Evolutionary conservation across 768 basidiomycete species (phyloP).

Genomic region (Amyloporia xantha): DNA sequence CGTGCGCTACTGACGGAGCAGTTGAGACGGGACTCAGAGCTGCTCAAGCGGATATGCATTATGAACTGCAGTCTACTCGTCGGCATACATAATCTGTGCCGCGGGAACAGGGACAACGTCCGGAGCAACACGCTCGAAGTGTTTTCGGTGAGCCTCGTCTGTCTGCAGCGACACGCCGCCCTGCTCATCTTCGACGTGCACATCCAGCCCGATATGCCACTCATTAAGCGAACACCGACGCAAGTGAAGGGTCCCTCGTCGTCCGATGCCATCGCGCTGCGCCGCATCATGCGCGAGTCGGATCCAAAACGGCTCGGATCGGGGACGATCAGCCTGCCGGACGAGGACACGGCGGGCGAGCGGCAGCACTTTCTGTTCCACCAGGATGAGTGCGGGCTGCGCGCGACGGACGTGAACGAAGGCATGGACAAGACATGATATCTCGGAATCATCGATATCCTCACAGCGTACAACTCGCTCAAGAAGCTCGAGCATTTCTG

Average conservation of each 20-base stretch:
- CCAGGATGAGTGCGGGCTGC: conserved; percentile 90
- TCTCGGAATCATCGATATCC: conserved; percentile 92
- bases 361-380: conserved; percentile 84
- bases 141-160: conserved; percentile 63
- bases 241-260: conserved; percentile 47
- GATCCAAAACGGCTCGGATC: conserved; percentile 67
- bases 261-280: conserved; percentile 77
- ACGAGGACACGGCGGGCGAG: conserved; percentile 53
- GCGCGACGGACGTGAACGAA: conserved; percentile 85
- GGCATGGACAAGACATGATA: conserved; percentile 80
- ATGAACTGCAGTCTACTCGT: conserved; percentile 97
- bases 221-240: conserved; percentile 54
- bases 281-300: conserved; percentile 77
- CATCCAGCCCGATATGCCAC: conserved; percentile 62
- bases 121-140: conserved; percentile 87
- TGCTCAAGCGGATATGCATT: conserved; percentile 74
- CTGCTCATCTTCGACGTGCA: not conserved
- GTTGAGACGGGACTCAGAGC: conserved; percentile 77
- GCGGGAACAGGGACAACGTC: conserved; percentile 90
- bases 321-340: conserved; percentile 47
- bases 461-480: conserved; percentile 74
- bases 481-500: conserved; percentile 89
- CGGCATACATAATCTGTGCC: conserved; percentile 85
- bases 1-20: conserved; percentile 87
- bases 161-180: too few relatives aligned